phyloP scores from a whole-genome alignment of 768 basidiomycete species.

The Mycena filopes region DNA sequence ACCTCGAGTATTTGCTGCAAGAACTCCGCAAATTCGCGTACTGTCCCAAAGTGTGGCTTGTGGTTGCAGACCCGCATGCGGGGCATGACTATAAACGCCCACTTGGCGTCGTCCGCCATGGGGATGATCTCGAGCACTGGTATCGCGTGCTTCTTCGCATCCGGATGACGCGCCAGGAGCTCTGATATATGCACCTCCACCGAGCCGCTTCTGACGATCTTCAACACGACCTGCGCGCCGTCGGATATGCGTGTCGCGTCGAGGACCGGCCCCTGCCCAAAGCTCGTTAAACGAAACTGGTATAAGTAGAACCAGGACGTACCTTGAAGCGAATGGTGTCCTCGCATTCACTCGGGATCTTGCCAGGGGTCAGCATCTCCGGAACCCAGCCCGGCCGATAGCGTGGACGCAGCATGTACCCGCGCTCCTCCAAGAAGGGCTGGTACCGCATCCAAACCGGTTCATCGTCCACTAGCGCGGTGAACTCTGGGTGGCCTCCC shows the following conservation, averaged over 20 bases:
- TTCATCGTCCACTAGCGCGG: not conserved
- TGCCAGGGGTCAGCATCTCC: not conserved
- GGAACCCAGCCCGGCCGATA: conserved; percentile 7
- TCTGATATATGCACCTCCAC: not conserved
- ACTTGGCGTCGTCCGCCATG: not conserved
- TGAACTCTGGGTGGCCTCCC: not conserved
- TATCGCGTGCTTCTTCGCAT: not conserved
- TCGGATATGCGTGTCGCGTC: not conserved
- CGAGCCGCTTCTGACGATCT: not conserved
- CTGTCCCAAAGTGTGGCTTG: not conserved
- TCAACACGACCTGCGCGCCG: not conserved
- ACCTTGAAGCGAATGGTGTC: not conserved
- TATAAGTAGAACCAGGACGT: not conserved
- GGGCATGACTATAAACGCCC: conserved; percentile 2
- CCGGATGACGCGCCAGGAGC: not conserved
- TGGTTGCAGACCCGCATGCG: not conserved
- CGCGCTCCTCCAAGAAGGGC: not conserved
- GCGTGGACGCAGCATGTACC: conserved; percentile 5
- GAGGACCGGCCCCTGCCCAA: not conserved
- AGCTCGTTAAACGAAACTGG: no score
- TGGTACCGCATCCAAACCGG: not conserved
- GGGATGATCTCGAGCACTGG: not conserved
- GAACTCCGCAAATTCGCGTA: conserved; percentile 2
- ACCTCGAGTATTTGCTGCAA: conserved; percentile 1
- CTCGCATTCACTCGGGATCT: not conserved